A percentile compares a stretch with the other conserved stretches of the same genome.
These are phyloP conservation scores for Zymoseptoria pseudotritici DNA, from an alignment of 2,329 filamentous ascomycete species.

Conservation along the genomic window DNA sequence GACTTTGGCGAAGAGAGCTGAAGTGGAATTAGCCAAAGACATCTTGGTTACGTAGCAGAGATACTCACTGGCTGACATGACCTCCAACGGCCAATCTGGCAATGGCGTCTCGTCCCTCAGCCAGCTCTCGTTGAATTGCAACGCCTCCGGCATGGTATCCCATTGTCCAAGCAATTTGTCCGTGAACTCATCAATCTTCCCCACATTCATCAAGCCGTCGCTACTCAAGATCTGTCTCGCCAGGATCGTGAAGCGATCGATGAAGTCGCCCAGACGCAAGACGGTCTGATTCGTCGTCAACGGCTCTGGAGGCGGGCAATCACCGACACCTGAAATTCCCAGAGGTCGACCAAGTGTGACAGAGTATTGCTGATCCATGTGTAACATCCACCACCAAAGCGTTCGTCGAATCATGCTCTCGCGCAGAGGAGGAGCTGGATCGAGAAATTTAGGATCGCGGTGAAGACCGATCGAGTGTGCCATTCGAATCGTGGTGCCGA, in stretches of 20 bases:
- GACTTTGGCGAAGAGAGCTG: slow-evolving; percentile 41
- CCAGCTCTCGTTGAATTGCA: slow-evolving; percentile 44
- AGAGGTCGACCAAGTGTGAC: slow-evolving; percentile 43
- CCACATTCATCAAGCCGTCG: slow-evolving; percentile 34
- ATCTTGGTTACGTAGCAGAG: background rate
- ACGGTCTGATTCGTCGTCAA: slow-evolving; percentile 39
- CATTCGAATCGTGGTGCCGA: slow-evolving; percentile 42
- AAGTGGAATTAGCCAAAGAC: background rate
- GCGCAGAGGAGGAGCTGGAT: slow-evolving; percentile 35
- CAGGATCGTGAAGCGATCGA: slow-evolving; percentile 42
- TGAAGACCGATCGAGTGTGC: slow-evolving; percentile 45
- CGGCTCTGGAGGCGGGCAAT: slow-evolving; percentile 41
- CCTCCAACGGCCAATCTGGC: slow-evolving; percentile 42
- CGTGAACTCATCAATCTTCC: slow-evolving; percentile 42
- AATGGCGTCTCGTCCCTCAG: slow-evolving; percentile 30
- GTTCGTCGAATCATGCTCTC: slow-evolving; percentile 38
- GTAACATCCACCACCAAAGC: slow-evolving; percentile 48
- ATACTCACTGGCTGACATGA: slow-evolving; percentile 39
- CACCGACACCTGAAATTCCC: slow-evolving; percentile 43
- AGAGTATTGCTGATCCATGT: slow-evolving; percentile 46
- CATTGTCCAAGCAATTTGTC: slow-evolving; percentile 37
- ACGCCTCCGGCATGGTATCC: slow-evolving; percentile 41
- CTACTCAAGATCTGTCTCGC: slow-evolving; percentile 41
- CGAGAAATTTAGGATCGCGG: slow-evolving; percentile 40
- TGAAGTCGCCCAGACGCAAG: slow-evolving; percentile 39